Evolutionary conservation across 2,329 filamentous ascomycete genomes (phyloP).

Genomic region (Microsporum audouinii): DNA sequence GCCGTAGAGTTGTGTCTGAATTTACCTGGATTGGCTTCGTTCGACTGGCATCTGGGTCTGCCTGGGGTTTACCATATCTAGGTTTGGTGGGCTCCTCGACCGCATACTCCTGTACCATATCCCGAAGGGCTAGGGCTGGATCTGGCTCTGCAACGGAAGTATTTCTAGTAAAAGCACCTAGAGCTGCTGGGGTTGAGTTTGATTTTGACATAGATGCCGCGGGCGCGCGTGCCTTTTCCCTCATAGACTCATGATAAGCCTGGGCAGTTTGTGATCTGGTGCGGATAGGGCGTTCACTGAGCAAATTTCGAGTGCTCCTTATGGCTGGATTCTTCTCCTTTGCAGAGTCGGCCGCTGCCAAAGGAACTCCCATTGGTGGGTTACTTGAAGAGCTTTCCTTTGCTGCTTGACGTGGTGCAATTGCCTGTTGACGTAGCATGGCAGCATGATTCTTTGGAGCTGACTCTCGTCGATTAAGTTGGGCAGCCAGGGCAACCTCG

Average conservation of each 20-base stretch:
- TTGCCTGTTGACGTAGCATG: constrained; percentile 36
- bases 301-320: constrained; percentile 20
- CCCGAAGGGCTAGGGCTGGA: neutral
- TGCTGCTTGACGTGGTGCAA: constrained; percentile 24
- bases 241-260: constrained; percentile 25
- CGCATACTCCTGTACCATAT: neutral
- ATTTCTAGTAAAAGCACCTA: constrained; percentile 9
- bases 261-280: constrained; percentile 25
- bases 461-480: constrained; percentile 28
- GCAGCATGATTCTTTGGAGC: constrained; percentile 36
- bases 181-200: constrained; percentile 22
- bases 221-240: constrained; percentile 22
- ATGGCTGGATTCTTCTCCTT: constrained; percentile 3
- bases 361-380: constrained; percentile 2
- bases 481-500: constrained; percentile 31
- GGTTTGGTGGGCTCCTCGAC: neutral
- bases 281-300: constrained; percentile 32
- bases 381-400: constrained; percentile 14
- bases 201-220: constrained; percentile 23
- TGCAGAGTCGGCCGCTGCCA: neutral
- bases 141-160: neutral
- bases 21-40: neutral
- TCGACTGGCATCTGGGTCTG: neutral
- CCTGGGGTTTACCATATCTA: too few relatives aligned
- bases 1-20: neutral